Evolutionary conservation across 495 filamentous ascomycete species (phyloP), one percentile per base, ranked within the genome.

Genomic region (Daldinia loculata): DNA sequence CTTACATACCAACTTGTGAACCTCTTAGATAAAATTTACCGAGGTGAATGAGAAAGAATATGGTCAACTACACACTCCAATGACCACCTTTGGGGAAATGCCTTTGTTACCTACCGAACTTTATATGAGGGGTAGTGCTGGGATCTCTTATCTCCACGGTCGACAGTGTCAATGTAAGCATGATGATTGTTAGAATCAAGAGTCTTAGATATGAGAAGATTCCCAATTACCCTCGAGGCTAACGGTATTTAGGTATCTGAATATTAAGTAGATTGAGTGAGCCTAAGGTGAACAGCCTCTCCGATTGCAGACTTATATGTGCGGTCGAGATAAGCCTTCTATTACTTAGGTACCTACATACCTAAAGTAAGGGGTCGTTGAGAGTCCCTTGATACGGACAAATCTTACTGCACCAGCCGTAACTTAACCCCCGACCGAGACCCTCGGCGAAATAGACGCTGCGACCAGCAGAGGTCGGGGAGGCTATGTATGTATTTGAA

Each of bases 271-370:
- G 12, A 15, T 29, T 7, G 27, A 30, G 24, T 4, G 11, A 36
- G 32, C 8, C 11, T 15, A 52, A 29, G 17, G 8, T 9, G 26
- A 29, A 29, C 24, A 19, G 12, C 11, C 24, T 22, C 8, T 57
- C 29, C 12, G 19, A 14, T 27, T 41, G 50, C 36, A 39, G 14
- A 14, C 34, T 59, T 39, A 17, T 1, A 63, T 26, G 36, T 52
- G 15, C n/a, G 56, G 29, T 45, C 24, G 24, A 59, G 24, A 67
- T 55, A 60, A 67, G 34, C 39, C 43, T 48, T 12, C 19, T 48
- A 43, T 8, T 17, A 19, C 7, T n/a, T n/a, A n/a, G n/a, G n/a
- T n/a, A n/a, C n/a, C n/a, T n/a, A 22, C 8, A 19, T 50, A 19
- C 6, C 6, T 38, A 27, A 56, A 65, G 62, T 38, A 62, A 51